A percentile compares a stretch with the other conserved stretches of the same genome.
These are phyloP conservation scores for Bathelium albidoporum DNA, from an alignment of 495 filamentous ascomycete species.

Conservation along the genomic window DNA sequence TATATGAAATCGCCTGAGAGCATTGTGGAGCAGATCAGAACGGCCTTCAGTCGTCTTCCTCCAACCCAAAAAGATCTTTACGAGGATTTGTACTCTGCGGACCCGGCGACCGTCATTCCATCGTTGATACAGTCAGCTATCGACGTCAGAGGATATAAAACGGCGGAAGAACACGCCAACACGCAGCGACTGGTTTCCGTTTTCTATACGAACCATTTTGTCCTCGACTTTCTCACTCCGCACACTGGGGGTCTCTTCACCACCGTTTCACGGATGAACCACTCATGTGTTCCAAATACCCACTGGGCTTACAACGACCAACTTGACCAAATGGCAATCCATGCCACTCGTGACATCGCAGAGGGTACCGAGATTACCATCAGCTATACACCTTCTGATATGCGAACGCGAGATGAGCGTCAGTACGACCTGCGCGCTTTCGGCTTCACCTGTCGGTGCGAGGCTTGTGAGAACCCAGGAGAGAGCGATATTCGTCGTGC, in stretches of 20 bases:
- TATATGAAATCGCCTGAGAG: background rate
- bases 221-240: background rate
- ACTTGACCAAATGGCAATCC: constrained; percentile 13
- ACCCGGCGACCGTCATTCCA: constrained; percentile 10
- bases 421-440: background rate
- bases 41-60: constrained; percentile 12
- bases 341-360: constrained; percentile 17
- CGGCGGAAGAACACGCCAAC: constrained; percentile 14
- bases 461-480: background rate
- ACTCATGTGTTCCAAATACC: constrained; percentile 25
- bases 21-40: constrained; percentile 3
- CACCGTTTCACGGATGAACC: constrained; percentile 19
- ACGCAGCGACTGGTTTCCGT: constrained; percentile 18
- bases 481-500: background rate
- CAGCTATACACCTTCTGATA: constrained; percentile 9
- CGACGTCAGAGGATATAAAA: constrained; percentile 7
- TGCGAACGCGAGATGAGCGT: background rate
- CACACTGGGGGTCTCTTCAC: constrained; percentile 12
- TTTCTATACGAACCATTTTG: constrained; percentile 15
- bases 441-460: background rate
- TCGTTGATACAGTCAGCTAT: constrained; percentile 10
- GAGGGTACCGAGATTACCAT: constrained; percentile 18
- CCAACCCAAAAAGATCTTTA: constrained; percentile 10
- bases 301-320: constrained; percentile 13
- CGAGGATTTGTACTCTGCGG: constrained; percentile 20